phyloP scores from a whole-genome alignment of 306 rosid species.

The apple (Malus domestica) region ASM211411v1 NC_041795.1:31076501-31077000 shows the following conservation, averaged over 20 bases:
- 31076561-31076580: too few species aligned
- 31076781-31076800: conserved; percentile 82
- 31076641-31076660: conserved; percentile 37
- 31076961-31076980: neutral
- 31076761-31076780: conserved; percentile 90
- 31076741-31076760: conserved; percentile 58
- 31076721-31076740: conserved; percentile 71
- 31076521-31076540: too few species aligned
- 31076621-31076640: neutral
- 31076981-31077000: neutral
- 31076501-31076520: too few species aligned
- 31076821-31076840: conserved; percentile 35
- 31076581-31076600: neutral
- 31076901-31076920: neutral
- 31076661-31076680: conserved; percentile 83
- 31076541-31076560: too few species aligned
- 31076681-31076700: conserved; percentile 69
- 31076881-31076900: neutral
- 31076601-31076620: neutral
- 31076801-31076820: conserved; percentile 63
- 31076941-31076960: neutral
- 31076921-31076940: neutral
- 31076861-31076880: conserved; percentile 1
- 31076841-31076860: conserved; percentile 29
- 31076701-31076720: conserved; percentile 86